Evolutionary conservation across 257 asterid species (phyloP).

Genomic region (Salvia rosmarinus): DNA sequence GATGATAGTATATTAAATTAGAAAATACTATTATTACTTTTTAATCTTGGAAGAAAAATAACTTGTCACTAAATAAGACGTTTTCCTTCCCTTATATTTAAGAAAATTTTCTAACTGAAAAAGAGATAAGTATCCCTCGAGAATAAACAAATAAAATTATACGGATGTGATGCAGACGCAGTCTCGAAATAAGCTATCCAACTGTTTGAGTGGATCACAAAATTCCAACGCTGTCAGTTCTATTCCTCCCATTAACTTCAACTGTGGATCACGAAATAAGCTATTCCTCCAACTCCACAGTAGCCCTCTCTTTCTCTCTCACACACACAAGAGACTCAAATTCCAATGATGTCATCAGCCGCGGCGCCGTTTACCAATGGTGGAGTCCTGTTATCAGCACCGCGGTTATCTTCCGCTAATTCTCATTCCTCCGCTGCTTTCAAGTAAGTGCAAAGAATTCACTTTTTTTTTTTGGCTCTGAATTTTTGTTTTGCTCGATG

Average conservation of each 20-base stretch:
- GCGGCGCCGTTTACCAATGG: conserved; percentile 44
- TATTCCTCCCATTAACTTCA: not conserved
- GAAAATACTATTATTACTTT: too few relatives aligned
- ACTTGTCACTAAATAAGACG: too few relatives aligned
- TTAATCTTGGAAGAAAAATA: too few relatives aligned
- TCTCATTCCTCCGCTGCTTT: conserved; percentile 43
- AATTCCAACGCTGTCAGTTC: conserved; percentile 24
- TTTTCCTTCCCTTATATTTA: too few relatives aligned
- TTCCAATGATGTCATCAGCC: conserved; percentile 49
- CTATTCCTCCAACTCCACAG: not conserved
- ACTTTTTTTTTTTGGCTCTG: not conserved
- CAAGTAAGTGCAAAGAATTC: conserved; percentile 39
- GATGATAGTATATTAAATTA: too few relatives aligned
- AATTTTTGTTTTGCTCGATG: conserved; percentile 8
- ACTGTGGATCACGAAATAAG: conserved; percentile 35
- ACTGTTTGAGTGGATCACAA: conserved; percentile 41
- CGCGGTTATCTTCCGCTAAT: conserved; percentile 38
- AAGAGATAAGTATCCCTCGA: too few relatives aligned
- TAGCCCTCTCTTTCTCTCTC: not conserved
- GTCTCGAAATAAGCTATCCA: not conserved
- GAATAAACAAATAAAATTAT: not conserved
- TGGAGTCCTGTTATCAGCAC: conserved; percentile 36
- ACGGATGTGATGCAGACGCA: conserved; percentile 18
- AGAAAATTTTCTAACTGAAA: too few relatives aligned
- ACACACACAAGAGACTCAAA: not conserved